These are phyloP conservation scores for Phaeolepiota aurea DNA, from an alignment of 768 basidiomycete genomes.

Conservation along the genomic window DNA sequence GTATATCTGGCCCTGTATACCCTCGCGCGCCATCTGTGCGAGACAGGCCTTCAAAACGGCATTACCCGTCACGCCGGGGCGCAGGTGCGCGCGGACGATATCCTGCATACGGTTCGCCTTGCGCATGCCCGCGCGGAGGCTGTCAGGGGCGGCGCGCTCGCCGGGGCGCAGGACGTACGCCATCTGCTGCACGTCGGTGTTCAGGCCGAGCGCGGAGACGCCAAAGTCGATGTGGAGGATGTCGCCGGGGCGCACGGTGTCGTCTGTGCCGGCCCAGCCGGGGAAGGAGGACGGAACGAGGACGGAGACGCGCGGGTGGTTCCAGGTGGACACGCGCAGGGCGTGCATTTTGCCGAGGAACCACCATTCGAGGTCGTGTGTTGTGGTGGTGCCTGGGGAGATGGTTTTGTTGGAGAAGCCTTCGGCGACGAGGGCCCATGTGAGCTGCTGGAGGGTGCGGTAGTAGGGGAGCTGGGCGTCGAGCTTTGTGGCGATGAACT, in stretches of 20 bases:
- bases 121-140: constrained; percentile 33
- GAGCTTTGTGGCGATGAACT: constrained; percentile 36
- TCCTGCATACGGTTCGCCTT: constrained; percentile 47
- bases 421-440: constrained; percentile 46
- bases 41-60: constrained; percentile 30
- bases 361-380: constrained; percentile 48
- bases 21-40: constrained; percentile 34
- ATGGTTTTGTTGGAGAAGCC: constrained; percentile 38
- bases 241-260: constrained; percentile 37
- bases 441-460: constrained; percentile 36
- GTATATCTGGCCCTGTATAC: constrained; percentile 40
- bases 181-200: constrained; percentile 50
- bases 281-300: constrained; percentile 31
- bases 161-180: constrained; percentile 39
- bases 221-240: constrained; percentile 49
- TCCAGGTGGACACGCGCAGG: constrained; percentile 41
- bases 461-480: constrained; percentile 35
- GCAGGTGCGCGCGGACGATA: constrained; percentile 34
- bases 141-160: constrained; percentile 33
- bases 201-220: constrained; percentile 43
- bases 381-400: constrained; percentile 33
- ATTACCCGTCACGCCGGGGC: constrained; percentile 37
- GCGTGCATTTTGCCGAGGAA: constrained; percentile 43
- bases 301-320: constrained; percentile 42
- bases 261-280: constrained; percentile 30